Base-by-base conservation (phyloP, 371 early-diverging fungal genomes). In the Mucor sp. region DNA sequence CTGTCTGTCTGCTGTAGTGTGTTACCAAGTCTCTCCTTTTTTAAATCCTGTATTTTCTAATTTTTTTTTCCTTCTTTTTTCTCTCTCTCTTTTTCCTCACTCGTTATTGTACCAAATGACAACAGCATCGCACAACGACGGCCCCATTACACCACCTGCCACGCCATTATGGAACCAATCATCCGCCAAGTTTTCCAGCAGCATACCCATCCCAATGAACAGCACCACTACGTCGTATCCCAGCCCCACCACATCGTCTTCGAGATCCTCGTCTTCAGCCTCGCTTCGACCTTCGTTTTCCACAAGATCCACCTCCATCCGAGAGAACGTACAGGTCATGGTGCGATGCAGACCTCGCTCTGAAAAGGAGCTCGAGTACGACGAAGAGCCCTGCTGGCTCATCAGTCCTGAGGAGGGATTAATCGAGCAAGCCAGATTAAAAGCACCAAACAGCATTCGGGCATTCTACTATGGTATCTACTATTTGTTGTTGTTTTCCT, bases 271-370 rank as follows among this genome's bases (percentile, higher is more conserved):
- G 6, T 21, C 58, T n/a, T 55, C 57, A 4, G 28, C 59, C 11
- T 48, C 63, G n/a, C 50, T 62, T 25, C 63, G 60, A 37, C 57
- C 67, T 27, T 58, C 43, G 8, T 61, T 56, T 65, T 62, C 67
- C 19, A 53, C 62, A 35, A 53, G 57, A 23, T 58, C 58, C 12
- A 64, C 65, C 9, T 69, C 73, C 2, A 69, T 73, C 6, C 30
- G 60, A 56, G 82, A 82, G 65, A 79, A 77, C 43, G 74, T 82
- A 4, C 71, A 82, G 32, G 82, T 82, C 33, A 71, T 71, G 62
- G 79, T 82, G 0, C 74, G 82, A 8, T 79, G 82, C 66, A 65
- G 82, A 41, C 82, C 82, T 28, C 48, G 69, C 41, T 66, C 74
- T 3, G 58, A 72, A 39, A 67, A 68, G 19, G 77, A 77, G 55